A percentile compares a stretch with the other conserved stretches of the same genome.
These are phyloP conservation scores for Nicotiana paniculata DNA, from an alignment of 257 asterid species.

Conservation along the genomic window DNA sequence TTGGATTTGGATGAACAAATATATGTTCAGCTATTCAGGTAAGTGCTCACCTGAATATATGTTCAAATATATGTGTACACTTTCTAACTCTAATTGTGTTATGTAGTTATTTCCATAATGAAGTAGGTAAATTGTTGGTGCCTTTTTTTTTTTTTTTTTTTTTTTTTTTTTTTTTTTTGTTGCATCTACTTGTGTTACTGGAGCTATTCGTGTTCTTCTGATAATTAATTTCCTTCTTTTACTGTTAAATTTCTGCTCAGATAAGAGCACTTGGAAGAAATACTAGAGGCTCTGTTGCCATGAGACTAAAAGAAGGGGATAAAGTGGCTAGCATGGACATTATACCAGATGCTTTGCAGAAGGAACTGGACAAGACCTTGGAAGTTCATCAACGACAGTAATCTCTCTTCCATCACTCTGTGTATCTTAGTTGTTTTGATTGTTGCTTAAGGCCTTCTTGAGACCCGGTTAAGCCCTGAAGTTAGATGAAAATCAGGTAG, in stretches of 20 bases:
- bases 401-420: constrained; percentile 13
- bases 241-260: constrained; percentile 36
- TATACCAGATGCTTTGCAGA: constrained; percentile 64
- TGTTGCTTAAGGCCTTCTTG: neutral
- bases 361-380: constrained; percentile 36
- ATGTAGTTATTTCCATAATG: neutral
- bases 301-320: constrained; percentile 81
- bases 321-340: constrained; percentile 94
- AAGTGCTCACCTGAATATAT: neutral
- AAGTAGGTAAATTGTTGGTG: neutral
- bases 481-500: neutral
- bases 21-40: neutral
- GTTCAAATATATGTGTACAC: neutral
- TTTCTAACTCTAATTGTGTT: neutral
- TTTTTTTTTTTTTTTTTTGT: neutral
- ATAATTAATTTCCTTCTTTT: constrained; percentile 5
- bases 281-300: constrained; percentile 90
- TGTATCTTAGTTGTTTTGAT: neutral
- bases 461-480: neutral
- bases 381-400: constrained; percentile 37
- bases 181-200: neutral
- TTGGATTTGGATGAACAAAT: neutral
- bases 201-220: neutral
- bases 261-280: constrained; percentile 87
- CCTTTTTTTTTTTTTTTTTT: neutral